phyloP scores from a whole-genome alignment of 1,284 basidiomycete genomes.

The Cutaneotrichosporon sp. region DNA sequence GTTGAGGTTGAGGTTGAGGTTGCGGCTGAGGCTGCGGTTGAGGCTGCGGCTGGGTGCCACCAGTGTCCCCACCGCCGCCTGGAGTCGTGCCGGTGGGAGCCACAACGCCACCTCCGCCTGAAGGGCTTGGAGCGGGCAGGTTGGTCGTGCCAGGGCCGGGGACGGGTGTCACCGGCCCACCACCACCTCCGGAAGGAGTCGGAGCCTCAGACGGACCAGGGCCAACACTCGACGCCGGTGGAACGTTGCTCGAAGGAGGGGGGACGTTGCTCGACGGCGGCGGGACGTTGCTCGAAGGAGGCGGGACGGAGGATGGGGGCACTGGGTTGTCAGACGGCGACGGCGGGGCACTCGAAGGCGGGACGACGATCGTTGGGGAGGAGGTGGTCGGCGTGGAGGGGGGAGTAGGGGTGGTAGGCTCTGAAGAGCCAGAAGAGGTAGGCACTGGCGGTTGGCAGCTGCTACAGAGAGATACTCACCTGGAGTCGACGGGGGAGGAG shows the following conservation, averaged over 20 bases:
- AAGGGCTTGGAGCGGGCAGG: not conserved
- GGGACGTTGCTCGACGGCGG: not conserved
- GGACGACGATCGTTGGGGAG: not conserved
- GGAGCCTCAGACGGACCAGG: not conserved
- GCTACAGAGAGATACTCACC: not conserved
- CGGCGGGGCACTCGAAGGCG: not conserved
- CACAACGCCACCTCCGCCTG: not conserved
- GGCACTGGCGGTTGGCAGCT: not conserved
- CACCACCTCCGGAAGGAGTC: not conserved
- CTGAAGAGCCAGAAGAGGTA: not conserved
- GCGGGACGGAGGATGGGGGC: not conserved
- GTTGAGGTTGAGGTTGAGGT: too few species aligned
- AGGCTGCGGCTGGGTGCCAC: not conserved
- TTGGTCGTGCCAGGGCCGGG: not conserved
- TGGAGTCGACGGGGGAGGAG: not conserved
- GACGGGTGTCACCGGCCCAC: not conserved
- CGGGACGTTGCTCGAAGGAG: not conserved
- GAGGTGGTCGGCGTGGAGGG: not conserved
- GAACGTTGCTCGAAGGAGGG: too few species aligned
- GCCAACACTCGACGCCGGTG: not conserved
- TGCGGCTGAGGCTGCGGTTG: not conserved
- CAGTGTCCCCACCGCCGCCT: not conserved
- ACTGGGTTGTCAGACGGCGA: not conserved
- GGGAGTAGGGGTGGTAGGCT: not conserved
- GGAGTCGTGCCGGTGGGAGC: not conserved